Conservation (phyloP, 169 alveolate genomes). For the Babesia ovis region DNA sequence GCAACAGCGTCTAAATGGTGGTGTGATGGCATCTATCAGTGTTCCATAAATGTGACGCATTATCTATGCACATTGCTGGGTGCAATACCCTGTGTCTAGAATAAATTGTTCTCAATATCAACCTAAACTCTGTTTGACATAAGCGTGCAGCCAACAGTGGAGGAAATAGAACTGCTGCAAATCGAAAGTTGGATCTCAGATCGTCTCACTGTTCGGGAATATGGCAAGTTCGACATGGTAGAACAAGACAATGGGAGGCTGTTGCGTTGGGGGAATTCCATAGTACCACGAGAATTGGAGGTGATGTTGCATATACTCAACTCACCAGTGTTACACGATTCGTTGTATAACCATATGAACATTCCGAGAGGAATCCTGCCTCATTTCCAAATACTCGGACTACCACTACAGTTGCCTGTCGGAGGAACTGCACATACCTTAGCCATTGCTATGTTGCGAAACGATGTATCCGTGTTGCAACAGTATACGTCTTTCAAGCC, state of each 20-base stretch:
- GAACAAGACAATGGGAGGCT: conserved; percentile 52
- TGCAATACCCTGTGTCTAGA: too few relatives aligned
- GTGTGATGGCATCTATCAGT: too few relatives aligned
- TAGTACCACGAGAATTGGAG: conserved; percentile 51
- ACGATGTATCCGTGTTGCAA: conserved; percentile 21
- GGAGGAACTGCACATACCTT: conserved; percentile 53
- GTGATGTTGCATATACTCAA: conserved; percentile 49
- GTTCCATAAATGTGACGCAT: too few relatives aligned
- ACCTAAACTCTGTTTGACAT: too few relatives aligned
- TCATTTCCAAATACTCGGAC: conserved; percentile 26
- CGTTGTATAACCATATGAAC: conserved; percentile 14
- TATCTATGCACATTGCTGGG: too few relatives aligned
- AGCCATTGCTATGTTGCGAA: conserved; percentile 30
- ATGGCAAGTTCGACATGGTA: conserved; percentile 56
- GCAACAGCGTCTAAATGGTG: too few relatives aligned
- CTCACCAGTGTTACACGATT: conserved; percentile 59
- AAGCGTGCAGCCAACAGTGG: conserved; percentile 34
- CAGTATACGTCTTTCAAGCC: conserved; percentile 10
- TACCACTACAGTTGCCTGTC: conserved; percentile 30
- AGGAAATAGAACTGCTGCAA: conserved; percentile 37
- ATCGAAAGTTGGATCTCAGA: conserved; percentile 40
- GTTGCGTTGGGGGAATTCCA: conserved; percentile 26
- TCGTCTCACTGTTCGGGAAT: conserved; percentile 38
- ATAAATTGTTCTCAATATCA: too few relatives aligned
- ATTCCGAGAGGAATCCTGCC: neutral